Percentiles rank a stretch among this genome's conserved stretches.
phyloP scores from a whole-genome alignment of 2,329 filamentous ascomycete species.

The Fusarium sp. region DNA sequence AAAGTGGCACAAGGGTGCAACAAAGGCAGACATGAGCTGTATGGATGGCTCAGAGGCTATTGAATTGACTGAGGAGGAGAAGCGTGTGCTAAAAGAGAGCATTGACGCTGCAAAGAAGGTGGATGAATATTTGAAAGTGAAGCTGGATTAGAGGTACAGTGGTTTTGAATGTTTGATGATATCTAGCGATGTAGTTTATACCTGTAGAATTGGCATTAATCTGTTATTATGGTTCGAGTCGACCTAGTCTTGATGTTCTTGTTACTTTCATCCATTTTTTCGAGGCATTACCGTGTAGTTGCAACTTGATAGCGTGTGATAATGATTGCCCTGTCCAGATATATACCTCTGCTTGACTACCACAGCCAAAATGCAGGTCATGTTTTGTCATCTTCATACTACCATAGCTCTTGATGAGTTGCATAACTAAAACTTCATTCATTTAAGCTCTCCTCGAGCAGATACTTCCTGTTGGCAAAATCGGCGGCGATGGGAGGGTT shows the following conservation, averaged over 20 bases:
- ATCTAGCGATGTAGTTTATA: background rate
- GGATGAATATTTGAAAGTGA: conserved; percentile 3
- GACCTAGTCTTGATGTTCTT: background rate
- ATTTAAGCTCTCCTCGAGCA: no score
- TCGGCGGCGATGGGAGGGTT: no score
- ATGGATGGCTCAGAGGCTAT: conserved; percentile 44
- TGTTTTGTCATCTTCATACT: no score
- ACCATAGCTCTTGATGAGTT: no score
- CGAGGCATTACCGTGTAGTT: background rate
- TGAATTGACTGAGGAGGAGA: conserved; percentile 11
- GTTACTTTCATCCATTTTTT: background rate
- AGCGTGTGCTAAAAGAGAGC: conserved; percentile 8
- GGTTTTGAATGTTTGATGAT: background rate
- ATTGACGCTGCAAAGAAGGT: conserved; percentile 26
- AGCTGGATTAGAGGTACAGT: background rate
- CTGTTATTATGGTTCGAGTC: background rate
- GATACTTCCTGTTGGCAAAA: no score
- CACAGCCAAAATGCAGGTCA: no score
- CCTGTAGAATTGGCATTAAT: background rate
- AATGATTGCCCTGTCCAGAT: no score
- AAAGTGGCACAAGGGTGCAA: conserved; percentile 49
- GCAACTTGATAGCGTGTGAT: background rate
- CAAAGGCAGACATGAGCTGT: conserved; percentile 52
- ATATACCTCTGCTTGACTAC: no score
- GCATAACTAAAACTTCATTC: no score